A percentile compares a stretch with the other conserved stretches of the same genome.
These are phyloP conservation scores for Wickerhamiella pararugosa DNA, from an alignment of 1,139 yeast species.

Conservation along the genomic window DNA sequence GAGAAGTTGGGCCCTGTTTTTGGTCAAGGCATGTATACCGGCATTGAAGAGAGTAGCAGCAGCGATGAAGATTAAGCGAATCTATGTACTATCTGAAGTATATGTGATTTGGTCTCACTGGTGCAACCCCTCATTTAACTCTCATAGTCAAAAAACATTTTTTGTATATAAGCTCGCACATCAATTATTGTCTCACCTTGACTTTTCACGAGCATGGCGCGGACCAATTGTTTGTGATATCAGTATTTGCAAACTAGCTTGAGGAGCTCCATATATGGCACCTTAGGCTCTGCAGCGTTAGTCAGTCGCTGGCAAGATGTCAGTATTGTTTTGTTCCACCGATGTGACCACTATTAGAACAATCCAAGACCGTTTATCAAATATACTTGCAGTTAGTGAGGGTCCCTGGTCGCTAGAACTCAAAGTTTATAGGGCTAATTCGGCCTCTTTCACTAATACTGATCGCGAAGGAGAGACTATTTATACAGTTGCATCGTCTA, in stretches of 20 bases:
- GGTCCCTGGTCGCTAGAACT: slow-evolving; percentile 55
- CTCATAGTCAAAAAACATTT: too few species aligned
- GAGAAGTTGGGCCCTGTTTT: slow-evolving; percentile 28
- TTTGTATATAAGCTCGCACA: too few species aligned
- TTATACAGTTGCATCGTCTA: slow-evolving; percentile 43
- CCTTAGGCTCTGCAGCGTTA: too few species aligned
- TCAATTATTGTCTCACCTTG: too few species aligned
- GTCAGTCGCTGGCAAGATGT: not conserved
- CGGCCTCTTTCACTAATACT: slow-evolving; percentile 22
- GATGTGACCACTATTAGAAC: slow-evolving; percentile 40
- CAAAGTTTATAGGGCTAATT: slow-evolving; percentile 48
- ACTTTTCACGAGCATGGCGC: too few species aligned
- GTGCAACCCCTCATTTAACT: too few species aligned
- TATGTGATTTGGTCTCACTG: too few species aligned
- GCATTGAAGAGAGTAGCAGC: slow-evolving; percentile 4
- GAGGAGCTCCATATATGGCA: too few species aligned
- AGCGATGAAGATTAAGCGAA: slow-evolving; percentile 1
- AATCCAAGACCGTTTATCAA: slow-evolving; percentile 51
- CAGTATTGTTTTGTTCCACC: slow-evolving; percentile 11
- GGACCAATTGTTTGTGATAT: too few species aligned
- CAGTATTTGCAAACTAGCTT: too few species aligned
- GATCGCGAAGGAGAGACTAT: slow-evolving; percentile 35
- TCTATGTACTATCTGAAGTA: too few species aligned
- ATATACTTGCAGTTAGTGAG: slow-evolving; percentile 41
- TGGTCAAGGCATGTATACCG: slow-evolving; percentile 24